Base-by-base conservation (phyloP, 768 basidiomycete species). In the Sporobolomyces pararoseus region DNA sequence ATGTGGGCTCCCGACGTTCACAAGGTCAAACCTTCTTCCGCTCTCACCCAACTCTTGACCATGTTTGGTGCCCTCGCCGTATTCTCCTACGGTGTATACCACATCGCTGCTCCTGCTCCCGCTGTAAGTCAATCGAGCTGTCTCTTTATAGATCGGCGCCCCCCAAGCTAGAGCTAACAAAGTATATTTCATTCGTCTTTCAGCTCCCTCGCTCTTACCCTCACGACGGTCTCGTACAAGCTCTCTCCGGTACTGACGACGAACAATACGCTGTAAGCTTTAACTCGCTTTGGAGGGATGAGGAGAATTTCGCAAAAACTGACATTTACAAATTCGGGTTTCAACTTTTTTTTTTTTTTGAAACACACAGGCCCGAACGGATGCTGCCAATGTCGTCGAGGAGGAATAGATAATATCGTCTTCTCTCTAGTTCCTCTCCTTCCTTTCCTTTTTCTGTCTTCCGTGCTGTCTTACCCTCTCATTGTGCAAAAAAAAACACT, bases 1-100 rank as follows among this genome's bases (percentile, higher is more conserved):
- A 80, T 82, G 79, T 81, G 80, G 80, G 79, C 79, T 16, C 81
- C 81, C 29, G 81, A 82, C 63, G 78, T 77, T 14, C 78, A 80
- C 77, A 75, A 77, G 66, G 79, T 70, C 59, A 79, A 44, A 61
- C 76, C 47, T 74, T 79, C 77, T 58, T 81, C 74, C 53, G 75
- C 78, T 49, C 77, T 80, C 19, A 71, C 77, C 65, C 67, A 76
- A 51, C 73, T 75, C 49, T 63, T 80, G 65, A 76, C 78, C 49
- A 73, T 70, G 46, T 78, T 80, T 51, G 76, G 75, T 29, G 77
- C 73, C 55, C 65, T 78, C 63, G 73, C 66, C 59, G 37, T 61
- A 47, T 74, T 74, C 23, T 59, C 73, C 9, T 27, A 44, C 29
- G 61, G 51, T 44, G 72, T 74, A 21, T 60, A 64, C 58, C 10